Conservation (phyloP, 225 moss, liverwort and hornwort species). For the Antitrichia curtipendula region DNA sequence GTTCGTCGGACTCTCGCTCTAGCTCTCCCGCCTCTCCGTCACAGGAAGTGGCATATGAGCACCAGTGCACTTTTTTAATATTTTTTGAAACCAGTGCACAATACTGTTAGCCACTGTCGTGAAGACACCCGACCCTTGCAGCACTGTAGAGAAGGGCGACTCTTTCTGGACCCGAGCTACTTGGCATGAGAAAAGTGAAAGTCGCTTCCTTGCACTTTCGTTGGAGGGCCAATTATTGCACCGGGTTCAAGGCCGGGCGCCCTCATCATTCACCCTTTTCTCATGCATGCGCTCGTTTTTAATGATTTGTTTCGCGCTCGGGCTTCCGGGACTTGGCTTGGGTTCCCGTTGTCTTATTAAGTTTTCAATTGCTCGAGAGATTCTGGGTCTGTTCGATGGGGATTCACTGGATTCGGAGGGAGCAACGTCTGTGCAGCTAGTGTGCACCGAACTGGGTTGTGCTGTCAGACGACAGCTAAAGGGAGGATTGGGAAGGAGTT, state of each 20-base stretch:
- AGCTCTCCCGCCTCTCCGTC: no score
- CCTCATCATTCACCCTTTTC: slow-evolving; percentile 6
- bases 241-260: background rate
- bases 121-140: background rate
- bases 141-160: background rate
- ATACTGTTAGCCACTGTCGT: background rate
- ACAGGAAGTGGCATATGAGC: background rate
- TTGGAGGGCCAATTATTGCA: slow-evolving; percentile 7
- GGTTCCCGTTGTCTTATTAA: background rate
- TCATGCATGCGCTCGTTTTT: background rate
- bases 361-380: no score
- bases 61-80: background rate
- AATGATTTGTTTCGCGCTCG: background rate
- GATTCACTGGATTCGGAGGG: background rate
- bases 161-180: background rate
- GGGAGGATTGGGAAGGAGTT: background rate
- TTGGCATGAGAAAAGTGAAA: background rate
- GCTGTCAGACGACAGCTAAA: background rate
- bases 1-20: background rate
- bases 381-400: background rate
- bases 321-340: background rate
- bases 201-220: background rate
- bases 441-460: background rate
- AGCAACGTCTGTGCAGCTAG: background rate
- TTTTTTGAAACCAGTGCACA: background rate